Evolutionary conservation across 805 yeast species (phyloP), one percentile per base, ranked within the genome.

Genomic region (Tetrapisispora arboricola): DNA sequence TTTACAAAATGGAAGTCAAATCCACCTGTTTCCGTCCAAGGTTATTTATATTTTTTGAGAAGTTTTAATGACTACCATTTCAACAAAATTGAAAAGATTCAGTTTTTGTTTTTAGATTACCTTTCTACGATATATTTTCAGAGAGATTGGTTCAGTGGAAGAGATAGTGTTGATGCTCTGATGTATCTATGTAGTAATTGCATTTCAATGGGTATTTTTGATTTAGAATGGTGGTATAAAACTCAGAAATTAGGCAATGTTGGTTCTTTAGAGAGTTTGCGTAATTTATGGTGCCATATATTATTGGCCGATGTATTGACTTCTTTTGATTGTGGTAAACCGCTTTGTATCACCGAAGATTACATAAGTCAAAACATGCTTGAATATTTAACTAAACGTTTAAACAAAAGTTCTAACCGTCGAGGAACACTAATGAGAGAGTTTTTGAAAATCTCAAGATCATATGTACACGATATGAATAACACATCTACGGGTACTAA

Each of bases 321-420:
- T 5, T 49, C 63, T 3, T 55, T 53, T 38, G 59, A 59, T 37
- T 45, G 51, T 39, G 65, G 65, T 8, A 51, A 52, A 31, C 55
- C 58, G 9, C 38, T 51, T 21, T 42, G 41, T 29, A 45, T 60
- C 7, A 34, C 49, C 1, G 47, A 53, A 28, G 49, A 46, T 15
- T 34, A 37, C 24, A 42, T 52, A 29, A 48, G 48, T 32, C 35
- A 15, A 9, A 12, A 15, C 21, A 3, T 22, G 9, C 27, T 38
- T 19, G 28, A 32, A 10, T 8, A 25, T 25, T 13, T 16, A 18
- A 17, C 22, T 3, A 13, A 26, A n/a, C 20, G 3, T 6, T 20
- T 4, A 18, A 17, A 9, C 17, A 24, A 29, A 4, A 17, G 18
- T 15, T 11, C 15, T 3, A 22, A 22, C 11, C 44, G 47, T 34